Conservation (phyloP, 352 stramenopile species). For the Pythium rishiriense region DNA sequence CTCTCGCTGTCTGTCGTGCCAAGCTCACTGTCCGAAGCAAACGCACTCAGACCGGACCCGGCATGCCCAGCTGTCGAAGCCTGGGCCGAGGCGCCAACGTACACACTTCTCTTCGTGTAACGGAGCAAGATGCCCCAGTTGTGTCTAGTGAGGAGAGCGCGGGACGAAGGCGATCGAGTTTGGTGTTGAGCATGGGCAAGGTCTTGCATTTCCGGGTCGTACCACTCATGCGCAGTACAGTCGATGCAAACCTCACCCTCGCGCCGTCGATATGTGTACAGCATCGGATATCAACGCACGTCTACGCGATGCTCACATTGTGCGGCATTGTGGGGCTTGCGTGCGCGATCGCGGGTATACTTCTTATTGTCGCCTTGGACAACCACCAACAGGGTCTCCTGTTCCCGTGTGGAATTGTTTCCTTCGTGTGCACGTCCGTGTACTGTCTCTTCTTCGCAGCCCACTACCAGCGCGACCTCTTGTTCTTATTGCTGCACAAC, state of each 20-base stretch:
- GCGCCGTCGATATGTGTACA: slow-evolving; percentile 2
- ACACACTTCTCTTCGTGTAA: neutral
- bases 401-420: neutral
- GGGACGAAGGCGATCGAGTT: slow-evolving; percentile 5
- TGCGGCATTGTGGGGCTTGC: slow-evolving; percentile 12
- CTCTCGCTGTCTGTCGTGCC: slow-evolving; percentile 18
- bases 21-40: slow-evolving; percentile 15
- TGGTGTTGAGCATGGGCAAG: neutral
- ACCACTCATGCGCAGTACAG: slow-evolving; percentile 8
- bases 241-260: slow-evolving; percentile 13
- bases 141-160: slow-evolving; percentile 1
- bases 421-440: neutral
- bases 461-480: slow-evolving; percentile 20
- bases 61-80: neutral
- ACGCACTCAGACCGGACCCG: neutral
- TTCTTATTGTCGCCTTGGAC: slow-evolving; percentile 8
- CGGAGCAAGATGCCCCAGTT: neutral
- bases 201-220: slow-evolving; percentile 17
- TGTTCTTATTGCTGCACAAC: slow-evolving; percentile 13
- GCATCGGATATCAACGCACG: neutral
- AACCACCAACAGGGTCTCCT: neutral
- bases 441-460: slow-evolving; percentile 14
- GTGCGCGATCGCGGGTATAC: neutral
- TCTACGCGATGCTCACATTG: slow-evolving; percentile 6
- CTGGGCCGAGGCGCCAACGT: neutral